Conservation (phyloP, 2,329 filamentous ascomycete species). For the Pseudopithomyces maydicus region DNA sequence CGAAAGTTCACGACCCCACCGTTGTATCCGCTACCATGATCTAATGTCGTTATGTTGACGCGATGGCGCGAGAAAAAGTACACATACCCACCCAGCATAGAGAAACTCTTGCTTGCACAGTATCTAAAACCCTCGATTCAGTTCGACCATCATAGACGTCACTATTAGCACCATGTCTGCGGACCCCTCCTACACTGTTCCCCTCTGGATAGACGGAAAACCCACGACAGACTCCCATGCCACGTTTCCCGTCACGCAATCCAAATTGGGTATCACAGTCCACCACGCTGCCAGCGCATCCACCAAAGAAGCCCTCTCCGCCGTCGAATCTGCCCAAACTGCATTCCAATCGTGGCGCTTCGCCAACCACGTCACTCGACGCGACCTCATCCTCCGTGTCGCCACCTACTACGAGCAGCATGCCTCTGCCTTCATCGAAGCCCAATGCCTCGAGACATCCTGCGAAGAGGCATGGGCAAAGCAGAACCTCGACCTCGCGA, state of each 20-base stretch:
- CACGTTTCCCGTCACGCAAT: slow-evolving; percentile 26
- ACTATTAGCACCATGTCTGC: slow-evolving; percentile 11
- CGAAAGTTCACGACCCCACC: background rate
- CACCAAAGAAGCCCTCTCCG: slow-evolving; percentile 18
- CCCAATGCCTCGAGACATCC: slow-evolving; percentile 37
- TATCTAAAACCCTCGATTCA: background rate
- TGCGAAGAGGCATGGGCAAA: slow-evolving; percentile 47
- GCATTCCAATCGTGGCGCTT: slow-evolving; percentile 38
- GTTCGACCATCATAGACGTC: background rate
- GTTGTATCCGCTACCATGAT: background rate
- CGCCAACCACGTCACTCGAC: slow-evolving; percentile 26
- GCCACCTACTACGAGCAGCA: slow-evolving; percentile 34
- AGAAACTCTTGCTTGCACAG: background rate
- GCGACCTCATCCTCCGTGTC: slow-evolving; percentile 32
- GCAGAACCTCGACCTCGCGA: slow-evolving; percentile 36
- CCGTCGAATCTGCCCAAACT: slow-evolving; percentile 30
- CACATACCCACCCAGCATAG: background rate
- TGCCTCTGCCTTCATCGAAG: slow-evolving; percentile 24
- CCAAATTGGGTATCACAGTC: slow-evolving; percentile 22
- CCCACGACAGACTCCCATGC: slow-evolving; percentile 16
- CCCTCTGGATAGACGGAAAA: slow-evolving; percentile 31
- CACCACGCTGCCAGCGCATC: slow-evolving; percentile 31
- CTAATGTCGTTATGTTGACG: background rate
- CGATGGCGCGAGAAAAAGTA: background rate
- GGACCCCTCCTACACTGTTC: slow-evolving; percentile 24